A percentile compares a stretch with the other conserved stretches of the same genome.
These are phyloP conservation scores for Haematococcus sp. DNA, from an alignment of 139 green algal genomes.

Conservation along the genomic window DNA sequence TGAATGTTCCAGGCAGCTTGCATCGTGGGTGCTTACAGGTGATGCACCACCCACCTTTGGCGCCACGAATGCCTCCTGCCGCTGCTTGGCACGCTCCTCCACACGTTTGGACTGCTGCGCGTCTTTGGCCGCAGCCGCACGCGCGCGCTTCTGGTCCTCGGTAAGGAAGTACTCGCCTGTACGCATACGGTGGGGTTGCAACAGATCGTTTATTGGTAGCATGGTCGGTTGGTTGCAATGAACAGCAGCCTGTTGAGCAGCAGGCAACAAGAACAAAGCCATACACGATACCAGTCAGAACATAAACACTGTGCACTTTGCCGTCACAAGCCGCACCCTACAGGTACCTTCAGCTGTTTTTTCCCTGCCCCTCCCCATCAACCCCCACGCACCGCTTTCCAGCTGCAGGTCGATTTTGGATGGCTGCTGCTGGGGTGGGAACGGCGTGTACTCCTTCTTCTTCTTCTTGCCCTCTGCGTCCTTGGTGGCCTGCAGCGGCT, in stretches of 20 bases:
- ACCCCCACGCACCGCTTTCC: conserved; percentile 87
- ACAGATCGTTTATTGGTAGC: too few species aligned
- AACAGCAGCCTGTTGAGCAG: too few species aligned
- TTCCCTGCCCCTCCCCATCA: too few species aligned
- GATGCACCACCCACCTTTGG: conserved; percentile 71
- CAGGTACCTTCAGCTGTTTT: too few species aligned
- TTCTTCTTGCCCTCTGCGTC: conserved; percentile 27
- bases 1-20: too few species aligned
- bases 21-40: too few species aligned
- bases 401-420: conserved; percentile 89
- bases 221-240: too few species aligned
- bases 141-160: conserved; percentile 68
- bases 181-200: too few species aligned
- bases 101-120: conserved; percentile 44
- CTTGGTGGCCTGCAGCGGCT: conserved; percentile 47
- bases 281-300: too few species aligned
- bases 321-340: too few species aligned
- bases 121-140: conserved; percentile 35
- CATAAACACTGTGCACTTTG: too few species aligned
- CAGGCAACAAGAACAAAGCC: too few species aligned
- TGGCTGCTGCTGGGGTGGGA: conserved; percentile 90
- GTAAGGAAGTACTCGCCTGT: conserved; percentile 90
- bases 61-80: conserved; percentile 83
- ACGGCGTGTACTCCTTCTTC: conserved; percentile 92
- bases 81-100: conserved; percentile 59